Evolutionary conservation across 495 filamentous ascomycete genomes (phyloP).

Genomic region (Paragyromitra xinjiangensis): DNA sequence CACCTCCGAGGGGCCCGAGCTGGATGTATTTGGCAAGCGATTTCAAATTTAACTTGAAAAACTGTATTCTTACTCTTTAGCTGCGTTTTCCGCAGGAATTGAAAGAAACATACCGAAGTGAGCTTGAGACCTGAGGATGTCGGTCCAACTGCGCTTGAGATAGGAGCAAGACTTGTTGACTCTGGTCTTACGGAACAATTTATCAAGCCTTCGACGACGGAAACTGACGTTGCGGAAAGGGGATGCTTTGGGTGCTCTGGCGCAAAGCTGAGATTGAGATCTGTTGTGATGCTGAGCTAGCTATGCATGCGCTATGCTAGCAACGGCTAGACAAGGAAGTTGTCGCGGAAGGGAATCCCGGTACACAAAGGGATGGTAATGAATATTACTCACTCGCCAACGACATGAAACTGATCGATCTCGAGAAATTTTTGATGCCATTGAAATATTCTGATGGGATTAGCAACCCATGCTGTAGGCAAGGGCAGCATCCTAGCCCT

Average conservation of each 20-base stretch:
- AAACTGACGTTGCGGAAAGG: constrained; percentile 3
- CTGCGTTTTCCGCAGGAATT: constrained; percentile 15
- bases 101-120: constrained; percentile 20
- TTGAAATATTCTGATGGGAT: neutral
- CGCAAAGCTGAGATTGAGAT: constrained; percentile 13
- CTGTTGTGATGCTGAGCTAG: constrained; percentile 36
- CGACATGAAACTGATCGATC: neutral
- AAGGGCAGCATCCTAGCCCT: neutral
- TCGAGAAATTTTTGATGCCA: neutral
- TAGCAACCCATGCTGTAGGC: neutral
- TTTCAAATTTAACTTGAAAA: constrained; percentile 25
- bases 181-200: neutral
- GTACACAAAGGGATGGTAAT: constrained; percentile 12
- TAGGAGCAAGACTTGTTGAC: neutral
- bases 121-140: neutral
- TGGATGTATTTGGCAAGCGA: neutral
- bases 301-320: constrained; percentile 34
- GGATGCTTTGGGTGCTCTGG: constrained; percentile 16
- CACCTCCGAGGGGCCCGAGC: neutral
- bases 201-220: constrained; percentile 5
- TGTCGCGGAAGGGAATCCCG: constrained; percentile 34
- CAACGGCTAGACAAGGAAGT: constrained; percentile 29
- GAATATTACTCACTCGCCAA: neutral
- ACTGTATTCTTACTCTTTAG: constrained; percentile 17
- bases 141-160: neutral